Evolutionary conservation across 805 yeast genomes (phyloP).

Genomic region (Yarrowia sp.): DNA sequence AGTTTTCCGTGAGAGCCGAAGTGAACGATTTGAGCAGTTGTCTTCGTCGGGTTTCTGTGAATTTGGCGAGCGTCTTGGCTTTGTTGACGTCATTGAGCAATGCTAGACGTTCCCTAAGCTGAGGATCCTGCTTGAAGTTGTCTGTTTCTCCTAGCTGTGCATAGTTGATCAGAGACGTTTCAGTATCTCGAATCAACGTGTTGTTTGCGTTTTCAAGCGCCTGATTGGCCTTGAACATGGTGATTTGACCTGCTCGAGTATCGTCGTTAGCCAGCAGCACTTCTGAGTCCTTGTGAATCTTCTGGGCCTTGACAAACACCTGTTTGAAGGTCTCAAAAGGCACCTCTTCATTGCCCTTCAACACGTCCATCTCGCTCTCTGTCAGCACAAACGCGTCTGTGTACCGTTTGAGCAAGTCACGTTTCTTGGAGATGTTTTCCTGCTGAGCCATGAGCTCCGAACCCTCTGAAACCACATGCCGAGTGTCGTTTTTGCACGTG

Average conservation of each 20-base stretch:
- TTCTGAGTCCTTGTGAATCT: constrained; percentile 65
- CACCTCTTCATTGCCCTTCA: constrained; percentile 42
- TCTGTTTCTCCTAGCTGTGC: constrained; percentile 29
- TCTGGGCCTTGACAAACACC: constrained; percentile 63
- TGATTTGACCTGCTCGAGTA: constrained; percentile 27
- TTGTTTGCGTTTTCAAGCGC: constrained; percentile 66
- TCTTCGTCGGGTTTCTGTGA: constrained; percentile 70
- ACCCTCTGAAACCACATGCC: constrained; percentile 36
- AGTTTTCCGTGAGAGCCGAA: constrained; percentile 37
- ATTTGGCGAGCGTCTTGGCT: constrained; percentile 47
- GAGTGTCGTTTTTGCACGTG: constrained; percentile 32
- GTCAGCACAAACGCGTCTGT: constrained; percentile 63
- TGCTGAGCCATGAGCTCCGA: constrained; percentile 34
- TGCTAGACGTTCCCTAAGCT: constrained; percentile 38
- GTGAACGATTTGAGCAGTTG: constrained; percentile 64
- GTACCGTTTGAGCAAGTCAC: constrained; percentile 37
- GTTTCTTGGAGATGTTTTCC: constrained; percentile 32
- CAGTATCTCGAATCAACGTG: constrained; percentile 52
- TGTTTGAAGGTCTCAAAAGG: constrained; percentile 40
- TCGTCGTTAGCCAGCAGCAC: constrained; percentile 54
- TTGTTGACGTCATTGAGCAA: constrained; percentile 43
- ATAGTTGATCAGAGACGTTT: constrained; percentile 46
- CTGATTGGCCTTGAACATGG: constrained; percentile 40
- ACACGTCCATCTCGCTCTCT: constrained; percentile 65
- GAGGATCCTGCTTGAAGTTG: constrained; percentile 27